phyloP scores from a whole-genome alignment of 306 rosid genomes.

The Vicia faba region DNA sequence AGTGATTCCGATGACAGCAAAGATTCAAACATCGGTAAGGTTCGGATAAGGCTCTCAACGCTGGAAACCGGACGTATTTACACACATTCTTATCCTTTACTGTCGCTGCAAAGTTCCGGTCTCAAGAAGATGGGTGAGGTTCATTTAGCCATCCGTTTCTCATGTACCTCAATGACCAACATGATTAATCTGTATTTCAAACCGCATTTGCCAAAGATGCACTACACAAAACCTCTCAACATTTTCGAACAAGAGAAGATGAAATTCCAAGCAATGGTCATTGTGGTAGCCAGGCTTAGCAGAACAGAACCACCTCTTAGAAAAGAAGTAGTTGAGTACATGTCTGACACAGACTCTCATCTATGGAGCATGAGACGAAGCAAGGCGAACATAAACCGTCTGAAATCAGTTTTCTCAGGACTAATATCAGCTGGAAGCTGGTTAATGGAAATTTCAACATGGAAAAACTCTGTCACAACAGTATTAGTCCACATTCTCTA shows the following conservation, averaged over 20 bases:
- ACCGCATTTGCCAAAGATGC: slow-evolving; percentile 95
- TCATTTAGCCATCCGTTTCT: slow-evolving; percentile 86
- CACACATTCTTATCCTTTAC: slow-evolving; percentile 73
- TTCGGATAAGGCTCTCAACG: slow-evolving; percentile 86
- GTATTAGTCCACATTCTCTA: slow-evolving; percentile 77
- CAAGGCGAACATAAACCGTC: slow-evolving; percentile 87
- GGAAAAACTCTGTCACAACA: slow-evolving; percentile 78
- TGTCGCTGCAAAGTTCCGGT: slow-evolving; percentile 75
- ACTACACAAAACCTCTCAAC: slow-evolving; percentile 68
- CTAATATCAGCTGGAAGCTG: slow-evolving; percentile 55
- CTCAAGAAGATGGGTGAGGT: slow-evolving; percentile 90
- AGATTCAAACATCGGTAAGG: slow-evolving; percentile 75
- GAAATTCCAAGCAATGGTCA: slow-evolving; percentile 64
- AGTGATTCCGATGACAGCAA: slow-evolving; percentile 49
- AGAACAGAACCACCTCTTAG: slow-evolving; percentile 89
- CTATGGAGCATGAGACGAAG: slow-evolving; percentile 95
- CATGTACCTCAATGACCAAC: slow-evolving; percentile 60
- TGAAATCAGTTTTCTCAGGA: slow-evolving; percentile 60
- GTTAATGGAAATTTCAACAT: slow-evolving; percentile 74
- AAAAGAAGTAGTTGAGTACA: slow-evolving; percentile 77
- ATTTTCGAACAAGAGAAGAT: slow-evolving; percentile 73
- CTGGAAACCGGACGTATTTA: slow-evolving; percentile 78
- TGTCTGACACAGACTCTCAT: slow-evolving; percentile 86
- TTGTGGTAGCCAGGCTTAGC: slow-evolving; percentile 72
- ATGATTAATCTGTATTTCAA: slow-evolving; percentile 65